Conservation (phyloP, 129 eudicot genomes). For the Glebionis coronaria region DNA sequence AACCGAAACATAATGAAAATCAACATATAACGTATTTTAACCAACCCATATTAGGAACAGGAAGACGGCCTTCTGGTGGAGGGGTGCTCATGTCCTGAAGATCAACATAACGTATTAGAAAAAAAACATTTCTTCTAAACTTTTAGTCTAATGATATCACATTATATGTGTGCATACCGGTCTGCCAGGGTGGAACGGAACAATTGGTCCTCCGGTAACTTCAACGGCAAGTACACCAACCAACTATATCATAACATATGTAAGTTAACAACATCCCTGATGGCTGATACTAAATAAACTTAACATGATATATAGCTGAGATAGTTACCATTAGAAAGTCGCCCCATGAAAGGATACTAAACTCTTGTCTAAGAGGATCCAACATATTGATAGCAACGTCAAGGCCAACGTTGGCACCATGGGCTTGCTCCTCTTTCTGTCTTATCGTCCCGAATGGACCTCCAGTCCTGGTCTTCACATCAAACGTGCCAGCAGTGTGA, state of each 20-base stretch:
- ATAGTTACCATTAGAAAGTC: conserved; percentile 73
- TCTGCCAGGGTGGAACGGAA: conserved; percentile 92
- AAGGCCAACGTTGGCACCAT: conserved; percentile 76
- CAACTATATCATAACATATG: conserved; percentile 36
- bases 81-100: conserved; percentile 63
- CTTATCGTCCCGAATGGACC: conserved; percentile 97
- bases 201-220: conserved; percentile 83
- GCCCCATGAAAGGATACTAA: conserved; percentile 64
- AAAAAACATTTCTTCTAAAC: neutral
- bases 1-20: neutral
- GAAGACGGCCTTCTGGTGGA: conserved; percentile 84
- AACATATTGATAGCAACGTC: conserved; percentile 58
- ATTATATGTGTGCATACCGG: conserved; percentile 27
- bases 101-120: too few species aligned
- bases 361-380: conserved; percentile 86
- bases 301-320: neutral
- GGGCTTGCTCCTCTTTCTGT: conserved; percentile 60
- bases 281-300: neutral
- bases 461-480: conserved; percentile 62
- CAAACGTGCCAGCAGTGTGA: conserved; percentile 92
- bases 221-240: conserved; percentile 95
- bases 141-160: neutral
- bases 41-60: conserved; percentile 77
- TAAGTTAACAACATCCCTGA: too few species aligned
- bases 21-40: neutral